Base-by-base conservation (phyloP, 495 filamentous ascomycete species). In the Neurospora sp. region DNA sequence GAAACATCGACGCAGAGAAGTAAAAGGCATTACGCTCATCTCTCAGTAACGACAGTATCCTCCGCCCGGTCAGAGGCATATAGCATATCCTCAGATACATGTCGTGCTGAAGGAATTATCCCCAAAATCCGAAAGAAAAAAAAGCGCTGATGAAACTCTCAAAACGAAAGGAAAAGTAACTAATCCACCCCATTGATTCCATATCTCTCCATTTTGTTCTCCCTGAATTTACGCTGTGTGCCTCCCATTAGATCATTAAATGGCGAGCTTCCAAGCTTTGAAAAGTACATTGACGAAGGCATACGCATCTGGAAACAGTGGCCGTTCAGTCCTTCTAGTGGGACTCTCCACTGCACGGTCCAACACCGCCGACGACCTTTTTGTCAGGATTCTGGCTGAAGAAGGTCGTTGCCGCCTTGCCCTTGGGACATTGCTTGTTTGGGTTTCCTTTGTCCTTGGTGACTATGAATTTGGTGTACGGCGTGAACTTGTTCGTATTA, bases 391-490 rank as follows among this genome's bases (percentile, higher is more conserved):
- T 47, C 45, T 20, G 18, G 44, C 8, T 20, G 45, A 47, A 12
- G 45, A 22, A 47, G 2, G 72, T 76, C 18, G n/a, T 8, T 6
- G 7, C 39, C 1, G 53, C 74, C 9, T 74, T 40, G 0, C 76
- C 79, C 6, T 65, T 61, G 0, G 74, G 74, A 12, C 76, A 78
- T 14, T 27, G 42, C 18, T 42, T 41, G 65, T 74, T 73, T 0
- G 68, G 16, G 7, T 70, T 44, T 8, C 31, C 7, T 6, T 37
- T 20, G 10, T 40, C 22, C 1, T 22, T 18, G 14, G 7, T 69
- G 16, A 76, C 39, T 1, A 75, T 44, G 69, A 76, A 20, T 53
- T 71, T 72, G 14, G 72, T 69, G 53, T 74, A 79, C 0, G 79
- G 78, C 38, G 78, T 80, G 59, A 69, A 79, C 0, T 22, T 0